These are phyloP conservation scores for Plasmodium gaboni DNA, from an alignment of 169 alveolate species.

Conservation along the genomic window DNA sequence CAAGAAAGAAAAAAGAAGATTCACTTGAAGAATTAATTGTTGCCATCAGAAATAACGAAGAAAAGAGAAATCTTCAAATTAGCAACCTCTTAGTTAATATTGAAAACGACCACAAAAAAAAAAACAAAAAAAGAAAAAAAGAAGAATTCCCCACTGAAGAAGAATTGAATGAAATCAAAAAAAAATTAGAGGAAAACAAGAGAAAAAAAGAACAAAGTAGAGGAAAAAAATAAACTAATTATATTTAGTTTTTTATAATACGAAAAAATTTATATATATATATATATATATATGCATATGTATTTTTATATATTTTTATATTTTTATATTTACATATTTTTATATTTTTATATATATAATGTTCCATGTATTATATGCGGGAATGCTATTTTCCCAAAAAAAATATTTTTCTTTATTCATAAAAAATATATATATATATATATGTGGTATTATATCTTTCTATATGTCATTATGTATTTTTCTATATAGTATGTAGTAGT, in stretches of 20 bases:
- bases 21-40: constrained; percentile 59
- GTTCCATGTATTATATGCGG: no score
- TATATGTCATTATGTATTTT: no score
- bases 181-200: constrained; percentile 52
- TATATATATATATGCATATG: constrained; percentile 4
- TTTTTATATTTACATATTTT: neutral
- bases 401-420: no score
- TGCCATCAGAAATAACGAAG: constrained; percentile 72
- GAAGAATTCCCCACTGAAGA: constrained; percentile 57
- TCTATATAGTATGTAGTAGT: no score
- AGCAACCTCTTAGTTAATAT: constrained; percentile 20
- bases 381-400: no score
- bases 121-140: constrained; percentile 43
- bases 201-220: constrained; percentile 15
- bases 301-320: neutral
- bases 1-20: constrained; percentile 10
- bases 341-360: neutral
- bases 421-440: no score
- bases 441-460: no score
- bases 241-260: neutral
- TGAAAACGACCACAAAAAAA: constrained; percentile 31
- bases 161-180: constrained; percentile 43
- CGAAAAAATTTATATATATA: neutral
- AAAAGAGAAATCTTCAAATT: constrained; percentile 32
- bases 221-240: constrained; percentile 7